A percentile compares a stretch with the other conserved stretches of the same genome.
Evolutionary conservation across 257 asterid species (phyloP).

Genomic region (Capsicum pubescens): DNA sequence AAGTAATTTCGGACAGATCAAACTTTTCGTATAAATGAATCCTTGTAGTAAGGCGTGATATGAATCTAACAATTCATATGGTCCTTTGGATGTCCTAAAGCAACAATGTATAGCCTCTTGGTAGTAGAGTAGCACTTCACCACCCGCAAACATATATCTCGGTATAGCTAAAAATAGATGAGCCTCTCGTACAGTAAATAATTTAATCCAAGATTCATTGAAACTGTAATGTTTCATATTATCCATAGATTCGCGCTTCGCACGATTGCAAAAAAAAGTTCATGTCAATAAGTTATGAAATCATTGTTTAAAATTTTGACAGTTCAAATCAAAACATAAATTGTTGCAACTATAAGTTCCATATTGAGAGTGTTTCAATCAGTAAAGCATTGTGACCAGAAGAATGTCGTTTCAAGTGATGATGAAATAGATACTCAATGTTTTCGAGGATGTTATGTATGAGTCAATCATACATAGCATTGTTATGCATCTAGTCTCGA

Average conservation of each 20-base stretch:
- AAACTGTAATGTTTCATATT: not conserved
- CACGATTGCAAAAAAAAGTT: no score
- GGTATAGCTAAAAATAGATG: not conserved
- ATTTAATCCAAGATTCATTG: not conserved
- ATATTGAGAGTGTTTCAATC: no score
- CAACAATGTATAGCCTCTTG: not conserved
- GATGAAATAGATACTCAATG: no score
- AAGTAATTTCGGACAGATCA: not conserved
- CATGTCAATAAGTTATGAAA: no score
- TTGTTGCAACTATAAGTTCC: no score
- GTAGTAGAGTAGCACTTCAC: not conserved
- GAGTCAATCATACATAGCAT: no score
- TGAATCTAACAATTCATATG: not conserved
- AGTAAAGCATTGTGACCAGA: no score
- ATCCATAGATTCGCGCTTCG: not conserved
- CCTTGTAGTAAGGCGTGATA: not conserved
- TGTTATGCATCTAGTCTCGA: no score
- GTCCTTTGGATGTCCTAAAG: not conserved
- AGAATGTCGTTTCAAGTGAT: no score
- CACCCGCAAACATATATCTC: fast-evolving
- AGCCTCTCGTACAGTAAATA: fast-evolving
- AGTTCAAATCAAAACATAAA: no score
- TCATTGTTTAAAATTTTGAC: no score
- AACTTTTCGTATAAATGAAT: not conserved
- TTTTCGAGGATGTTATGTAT: no score